Evolutionary conservation across 768 basidiomycete species (phyloP).

Genomic region (Mycena chlorophos): DNA sequence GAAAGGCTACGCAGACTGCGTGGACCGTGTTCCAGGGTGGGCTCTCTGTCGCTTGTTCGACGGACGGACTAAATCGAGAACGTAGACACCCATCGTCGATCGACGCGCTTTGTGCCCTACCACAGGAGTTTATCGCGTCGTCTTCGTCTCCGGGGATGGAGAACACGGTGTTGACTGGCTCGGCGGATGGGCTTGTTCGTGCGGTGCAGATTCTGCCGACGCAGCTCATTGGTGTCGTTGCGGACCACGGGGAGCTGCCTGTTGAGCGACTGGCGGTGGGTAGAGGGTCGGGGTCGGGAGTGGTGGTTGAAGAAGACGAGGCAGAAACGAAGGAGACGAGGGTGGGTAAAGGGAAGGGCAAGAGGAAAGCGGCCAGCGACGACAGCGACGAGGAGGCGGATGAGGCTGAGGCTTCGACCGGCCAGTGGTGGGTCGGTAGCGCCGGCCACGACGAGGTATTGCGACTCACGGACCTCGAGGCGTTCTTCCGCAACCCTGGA

Average conservation of each 20-base stretch:
- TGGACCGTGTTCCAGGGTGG: conserved; percentile 86
- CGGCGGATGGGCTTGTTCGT: conserved; percentile 87
- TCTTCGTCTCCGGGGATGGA: conserved; percentile 59
- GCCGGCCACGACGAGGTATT: conserved; percentile 87
- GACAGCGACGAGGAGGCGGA: conserved; percentile 24
- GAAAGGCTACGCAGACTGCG: conserved; percentile 89
- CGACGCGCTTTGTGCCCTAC: conserved; percentile 80
- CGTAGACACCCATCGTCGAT: conserved; percentile 86
- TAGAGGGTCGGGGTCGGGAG: conserved; percentile 32
- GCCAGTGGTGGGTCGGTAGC: conserved; percentile 85
- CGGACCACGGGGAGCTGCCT: conserved; percentile 90
- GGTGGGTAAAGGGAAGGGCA: conserved; percentile 5
- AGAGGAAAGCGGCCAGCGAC: conserved; percentile 7
- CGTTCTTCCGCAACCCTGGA: conserved; percentile 53
- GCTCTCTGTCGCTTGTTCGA: conserved; percentile 20
- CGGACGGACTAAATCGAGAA: conserved; percentile 14
- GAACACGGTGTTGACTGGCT: conserved; percentile 78
- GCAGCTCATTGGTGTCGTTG: conserved; percentile 85
- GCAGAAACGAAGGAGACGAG: conserved; percentile 24
- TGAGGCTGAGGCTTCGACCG: conserved; percentile 15
- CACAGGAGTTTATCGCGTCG: conserved; percentile 25
- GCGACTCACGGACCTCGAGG: conserved; percentile 81
- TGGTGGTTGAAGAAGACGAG: conserved; percentile 33
- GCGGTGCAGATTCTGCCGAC: conserved; percentile 87
- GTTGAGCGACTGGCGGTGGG: conserved; percentile 81